These are phyloP conservation scores for Murraya koenigii DNA, from an alignment of 345 rosid genomes.

Conservation along the genomic window DNA sequence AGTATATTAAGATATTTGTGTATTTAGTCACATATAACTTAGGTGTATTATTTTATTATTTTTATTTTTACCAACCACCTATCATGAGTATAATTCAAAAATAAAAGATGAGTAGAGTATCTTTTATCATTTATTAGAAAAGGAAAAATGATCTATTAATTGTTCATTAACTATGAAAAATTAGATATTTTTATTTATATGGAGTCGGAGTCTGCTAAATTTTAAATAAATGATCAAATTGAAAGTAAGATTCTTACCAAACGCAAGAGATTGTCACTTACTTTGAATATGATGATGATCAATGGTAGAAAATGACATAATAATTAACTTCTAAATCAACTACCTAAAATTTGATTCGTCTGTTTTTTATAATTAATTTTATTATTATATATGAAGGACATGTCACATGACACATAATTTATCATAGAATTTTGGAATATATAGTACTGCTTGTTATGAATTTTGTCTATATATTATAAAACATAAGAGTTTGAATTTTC, in stretches of 20 bases:
- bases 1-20: too few relatives aligned
- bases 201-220: background rate
- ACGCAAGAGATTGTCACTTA: background rate
- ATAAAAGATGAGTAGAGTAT: too few relatives aligned
- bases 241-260: background rate
- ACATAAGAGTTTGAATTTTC: background rate
- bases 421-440: too few relatives aligned
- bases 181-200: too few relatives aligned
- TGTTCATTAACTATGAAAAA: too few relatives aligned
- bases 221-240: background rate
- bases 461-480: background rate
- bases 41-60: background rate
- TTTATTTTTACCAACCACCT: too few relatives aligned
- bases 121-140: background rate
- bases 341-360: background rate
- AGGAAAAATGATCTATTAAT: background rate
- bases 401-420: too few relatives aligned
- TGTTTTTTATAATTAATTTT: background rate
- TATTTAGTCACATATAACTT: too few relatives aligned
- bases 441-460: too few relatives aligned
- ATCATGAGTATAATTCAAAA: too few relatives aligned
- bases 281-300: background rate
- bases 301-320: background rate
- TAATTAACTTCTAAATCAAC: background rate
- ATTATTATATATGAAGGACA: too few relatives aligned